phyloP scores from a whole-genome alignment of 495 filamentous ascomycete species.

The Platismatia glauca region DNA sequence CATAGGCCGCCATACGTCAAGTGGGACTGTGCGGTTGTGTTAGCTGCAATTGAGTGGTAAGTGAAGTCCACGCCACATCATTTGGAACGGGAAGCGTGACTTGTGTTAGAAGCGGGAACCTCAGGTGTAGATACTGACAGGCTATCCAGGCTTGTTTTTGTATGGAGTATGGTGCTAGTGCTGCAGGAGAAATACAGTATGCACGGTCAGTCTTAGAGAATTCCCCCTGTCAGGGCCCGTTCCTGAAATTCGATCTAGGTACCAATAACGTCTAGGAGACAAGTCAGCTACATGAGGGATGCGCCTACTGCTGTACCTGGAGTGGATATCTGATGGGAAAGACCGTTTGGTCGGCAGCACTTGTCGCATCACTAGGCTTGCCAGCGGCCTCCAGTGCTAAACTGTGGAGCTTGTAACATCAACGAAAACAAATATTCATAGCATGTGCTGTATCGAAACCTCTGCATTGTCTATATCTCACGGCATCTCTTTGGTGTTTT shows the following conservation, averaged over 20 bases:
- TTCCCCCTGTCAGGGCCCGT: neutral
- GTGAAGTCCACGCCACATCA: neutral
- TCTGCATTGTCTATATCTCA: neutral
- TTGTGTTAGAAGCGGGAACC: neutral
- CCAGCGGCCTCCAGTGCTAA: neutral
- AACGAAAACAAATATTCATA: neutral
- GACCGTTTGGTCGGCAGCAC: neutral
- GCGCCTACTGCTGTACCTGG: neutral
- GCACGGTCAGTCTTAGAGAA: neutral
- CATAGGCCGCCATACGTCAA: slow-evolving; percentile 16
- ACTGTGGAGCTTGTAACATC: neutral
- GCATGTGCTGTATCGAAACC: neutral
- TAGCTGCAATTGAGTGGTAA: slow-evolving; percentile 16
- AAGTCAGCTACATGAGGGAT: neutral
- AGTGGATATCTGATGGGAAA: neutral
- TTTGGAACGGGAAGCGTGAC: neutral
- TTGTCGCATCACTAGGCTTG: neutral
- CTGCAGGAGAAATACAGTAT: neutral
- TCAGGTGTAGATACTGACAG: neutral
- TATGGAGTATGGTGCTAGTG: slow-evolving; percentile 3
- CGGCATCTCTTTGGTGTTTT: neutral
- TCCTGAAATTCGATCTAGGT: neutral
- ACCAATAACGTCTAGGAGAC: neutral
- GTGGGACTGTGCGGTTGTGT: slow-evolving; percentile 13
- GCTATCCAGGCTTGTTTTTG: neutral